Evolutionary conservation across 176 grass and related monocot species (phyloP).

Genomic region (Microstegium vimineum): DNA sequence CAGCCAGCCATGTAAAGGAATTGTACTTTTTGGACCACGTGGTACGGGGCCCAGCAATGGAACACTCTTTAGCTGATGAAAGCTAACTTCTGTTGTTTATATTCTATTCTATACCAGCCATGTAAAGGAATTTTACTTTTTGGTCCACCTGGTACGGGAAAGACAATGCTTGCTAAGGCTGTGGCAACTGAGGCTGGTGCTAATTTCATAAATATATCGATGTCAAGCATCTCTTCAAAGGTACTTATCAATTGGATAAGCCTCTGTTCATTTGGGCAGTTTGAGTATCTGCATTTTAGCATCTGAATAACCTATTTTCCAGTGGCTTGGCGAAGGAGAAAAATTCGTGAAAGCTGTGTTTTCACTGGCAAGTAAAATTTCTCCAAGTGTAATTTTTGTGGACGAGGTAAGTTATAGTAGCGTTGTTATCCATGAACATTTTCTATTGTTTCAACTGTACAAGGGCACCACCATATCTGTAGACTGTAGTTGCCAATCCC

Average conservation of each 20-base stretch:
- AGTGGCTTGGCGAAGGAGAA: slow-evolving; percentile 99
- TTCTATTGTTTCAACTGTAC: not conserved
- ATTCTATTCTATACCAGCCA: slow-evolving; percentile 38
- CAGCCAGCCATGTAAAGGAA: slow-evolving; percentile 98
- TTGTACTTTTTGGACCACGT: slow-evolving; percentile 94
- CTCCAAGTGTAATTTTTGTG: slow-evolving; percentile 93
- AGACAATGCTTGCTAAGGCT: slow-evolving; percentile 99
- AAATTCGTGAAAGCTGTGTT: slow-evolving; percentile 96
- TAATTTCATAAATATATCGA: slow-evolving; percentile 99
- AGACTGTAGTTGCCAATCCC: not conserved
- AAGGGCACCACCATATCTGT: not conserved
- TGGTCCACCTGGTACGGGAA: slow-evolving; percentile 96
- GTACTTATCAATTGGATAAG: slow-evolving; percentile 34
- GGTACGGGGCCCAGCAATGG: slow-evolving; percentile 43
- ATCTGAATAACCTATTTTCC: slow-evolving; percentile 39
- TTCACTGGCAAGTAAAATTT: slow-evolving; percentile 94
- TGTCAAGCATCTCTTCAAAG: slow-evolving; percentile 99
- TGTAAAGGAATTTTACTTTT: slow-evolving; percentile 98
- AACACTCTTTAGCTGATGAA: not conserved
- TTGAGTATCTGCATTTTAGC: slow-evolving; percentile 7
- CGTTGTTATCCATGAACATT: not conserved
- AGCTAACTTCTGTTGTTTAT: not conserved
- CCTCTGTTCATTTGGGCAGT: not conserved
- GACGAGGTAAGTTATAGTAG: slow-evolving; percentile 66
- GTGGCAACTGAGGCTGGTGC: slow-evolving; percentile 98